Base-by-base conservation (phyloP, 1,284 basidiomycete genomes). In the Earliella scabrosa region DNA sequence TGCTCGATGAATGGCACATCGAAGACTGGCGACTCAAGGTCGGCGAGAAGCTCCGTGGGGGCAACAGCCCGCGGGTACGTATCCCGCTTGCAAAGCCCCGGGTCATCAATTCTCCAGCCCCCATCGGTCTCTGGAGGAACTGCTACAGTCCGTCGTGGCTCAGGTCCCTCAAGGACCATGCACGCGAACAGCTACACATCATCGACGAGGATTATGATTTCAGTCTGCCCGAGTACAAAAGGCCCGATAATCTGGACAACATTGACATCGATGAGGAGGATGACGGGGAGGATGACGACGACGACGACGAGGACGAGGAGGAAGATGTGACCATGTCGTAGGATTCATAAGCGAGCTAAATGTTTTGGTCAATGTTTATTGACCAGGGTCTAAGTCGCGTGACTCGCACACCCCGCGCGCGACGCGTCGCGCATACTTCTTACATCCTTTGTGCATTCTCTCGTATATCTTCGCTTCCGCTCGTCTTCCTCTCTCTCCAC, bases 201-300 rank as follows among this genome's bases (percentile, higher is more conserved):
- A 34, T 50, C 26, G 35, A 55, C 34, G 20, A 26, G 2, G 43
- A 55, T 23, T 55, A 55, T 38, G 43, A 50, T 20, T 55, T 55
- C 32, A 39, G 16, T 3, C 29, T 55, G 27, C 53, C 53, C 4
- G 36, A 32, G 13, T 36, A n/a, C 8, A 10, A n/a, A n/a, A n/a
- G 9, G 35, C 35, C 8, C 10, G 35, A n/a, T n/a, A n/a, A n/a
- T 9, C 35, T 10, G 5, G 16, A n/a, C 35, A n/a, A 9, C 9
- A 9, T 9, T n/a, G n/a, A 36, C 35, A n/a, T 13, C 5, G 16
- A 5, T 13, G 9, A 36, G 10, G 8, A n/a, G 35, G 35, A 36
- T 36, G n/a, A 9, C 9, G 35, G 5, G 35, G 35, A 36, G 5
- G 35, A 36, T n/a, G 35, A n/a, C 5, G 35, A 36, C 35, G 16